Percentiles rank a stretch among this genome's conserved stretches.
phyloP scores from a whole-genome alignment of 2,329 filamentous ascomycete genomes.

The Pseudodiploospora longispora region DNA sequence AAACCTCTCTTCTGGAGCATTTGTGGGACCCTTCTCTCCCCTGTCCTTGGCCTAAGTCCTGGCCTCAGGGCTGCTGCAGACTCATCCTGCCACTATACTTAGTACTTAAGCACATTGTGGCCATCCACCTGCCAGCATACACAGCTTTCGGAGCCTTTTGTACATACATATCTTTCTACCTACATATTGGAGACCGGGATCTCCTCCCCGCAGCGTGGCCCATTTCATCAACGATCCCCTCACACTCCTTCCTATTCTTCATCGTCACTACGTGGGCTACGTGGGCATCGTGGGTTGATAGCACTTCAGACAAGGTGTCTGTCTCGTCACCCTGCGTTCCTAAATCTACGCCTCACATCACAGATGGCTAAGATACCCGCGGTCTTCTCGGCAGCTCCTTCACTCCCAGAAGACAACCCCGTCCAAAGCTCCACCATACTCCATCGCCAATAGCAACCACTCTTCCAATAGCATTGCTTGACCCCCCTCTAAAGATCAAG shows the following conservation, averaged over 20 bases:
- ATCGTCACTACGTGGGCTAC: slow-evolving; percentile 4
- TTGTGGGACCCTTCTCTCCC: neutral
- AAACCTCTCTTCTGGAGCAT: neutral
- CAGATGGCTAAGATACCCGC: slow-evolving; percentile 1
- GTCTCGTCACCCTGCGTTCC: neutral
- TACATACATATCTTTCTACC: neutral
- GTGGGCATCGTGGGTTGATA: slow-evolving; percentile 1
- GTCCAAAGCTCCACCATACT: no score
- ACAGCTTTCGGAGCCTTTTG: no score
- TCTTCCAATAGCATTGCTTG: no score
- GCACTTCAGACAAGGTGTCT: slow-evolving; percentile 2
- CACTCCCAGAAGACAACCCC: neutral
- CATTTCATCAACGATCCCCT: slow-evolving; percentile 2
- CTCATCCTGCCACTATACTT: slow-evolving; percentile 1
- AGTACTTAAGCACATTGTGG: slow-evolving; percentile 4
- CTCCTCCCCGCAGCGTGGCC: slow-evolving; percentile 8
- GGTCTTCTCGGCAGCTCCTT: slow-evolving; percentile 2
- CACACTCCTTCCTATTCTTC: neutral
- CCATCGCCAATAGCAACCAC: neutral
- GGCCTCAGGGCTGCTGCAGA: slow-evolving; percentile 1
- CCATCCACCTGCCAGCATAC: slow-evolving; percentile 1
- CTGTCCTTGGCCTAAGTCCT: neutral
- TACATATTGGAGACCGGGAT: slow-evolving; percentile 5
- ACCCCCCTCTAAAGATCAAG: no score
- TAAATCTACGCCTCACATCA: neutral